phyloP scores from a whole-genome alignment of 257 asterid genomes.

The Jaltomata sinuosa region DNA sequence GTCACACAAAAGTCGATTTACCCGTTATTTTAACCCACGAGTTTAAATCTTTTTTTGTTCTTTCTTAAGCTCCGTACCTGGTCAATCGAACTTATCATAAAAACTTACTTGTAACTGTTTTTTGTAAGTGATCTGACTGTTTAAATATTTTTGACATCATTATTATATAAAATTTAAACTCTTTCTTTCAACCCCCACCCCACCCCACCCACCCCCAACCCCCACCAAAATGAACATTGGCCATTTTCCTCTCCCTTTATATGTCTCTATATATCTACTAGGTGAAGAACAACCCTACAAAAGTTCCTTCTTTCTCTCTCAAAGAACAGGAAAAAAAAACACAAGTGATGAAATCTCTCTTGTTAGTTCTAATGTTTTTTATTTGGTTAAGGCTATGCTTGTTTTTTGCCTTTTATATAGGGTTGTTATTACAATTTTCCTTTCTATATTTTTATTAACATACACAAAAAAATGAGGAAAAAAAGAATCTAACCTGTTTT shows the following conservation, averaged over 20 bases:
- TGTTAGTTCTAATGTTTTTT: not conserved
- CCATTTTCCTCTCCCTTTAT: conserved; percentile 1
- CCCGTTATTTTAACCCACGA: not conserved
- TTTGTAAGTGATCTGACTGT: not conserved
- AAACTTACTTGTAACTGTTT: not conserved
- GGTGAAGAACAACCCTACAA: conserved; percentile 20
- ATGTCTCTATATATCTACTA: not conserved
- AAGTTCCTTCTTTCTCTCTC: conserved; percentile 28
- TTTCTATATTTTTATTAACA: not conserved
- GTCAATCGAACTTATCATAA: not conserved
- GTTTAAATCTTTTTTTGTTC: not conserved
- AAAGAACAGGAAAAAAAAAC: not conserved
- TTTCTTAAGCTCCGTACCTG: not conserved
- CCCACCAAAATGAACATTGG: not conserved
- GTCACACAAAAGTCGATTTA: accelerated
- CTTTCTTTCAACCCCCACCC: not conserved
- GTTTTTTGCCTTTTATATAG: not conserved
- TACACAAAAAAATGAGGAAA: not conserved
- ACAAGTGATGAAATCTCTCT: not conserved
- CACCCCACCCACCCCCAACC: not conserved
- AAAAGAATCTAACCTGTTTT: not conserved
- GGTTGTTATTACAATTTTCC: not conserved
- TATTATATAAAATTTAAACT: not conserved
- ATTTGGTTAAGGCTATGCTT: not conserved
- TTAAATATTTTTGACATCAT: not conserved